A percentile compares a stretch with the other conserved stretches of the same genome.
These are phyloP conservation scores for Phyllosticta ampelicida DNA, from an alignment of 2,329 filamentous ascomycete species.

Conservation along the genomic window DNA sequence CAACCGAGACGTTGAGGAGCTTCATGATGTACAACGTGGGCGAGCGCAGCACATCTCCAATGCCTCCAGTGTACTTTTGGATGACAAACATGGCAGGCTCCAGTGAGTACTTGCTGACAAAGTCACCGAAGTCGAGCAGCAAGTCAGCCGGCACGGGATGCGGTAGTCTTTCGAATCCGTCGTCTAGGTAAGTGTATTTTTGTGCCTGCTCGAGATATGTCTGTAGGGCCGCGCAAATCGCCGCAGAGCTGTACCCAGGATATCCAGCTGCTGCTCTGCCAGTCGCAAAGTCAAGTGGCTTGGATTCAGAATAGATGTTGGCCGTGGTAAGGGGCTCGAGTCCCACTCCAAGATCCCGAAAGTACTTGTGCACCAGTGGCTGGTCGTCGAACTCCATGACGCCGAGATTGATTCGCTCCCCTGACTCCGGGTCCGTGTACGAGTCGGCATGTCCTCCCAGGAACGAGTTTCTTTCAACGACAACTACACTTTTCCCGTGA, in stretches of 20 bases:
- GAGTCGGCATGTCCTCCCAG: constrained; percentile 42
- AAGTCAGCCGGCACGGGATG: constrained; percentile 36
- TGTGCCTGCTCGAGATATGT: constrained; percentile 19
- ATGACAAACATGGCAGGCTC: constrained; percentile 32
- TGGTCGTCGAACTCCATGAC: constrained; percentile 33
- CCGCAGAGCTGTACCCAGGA: background rate
- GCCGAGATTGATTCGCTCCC: constrained; percentile 26
- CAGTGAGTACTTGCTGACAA: constrained; percentile 39
- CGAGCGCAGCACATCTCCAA: constrained; percentile 33
- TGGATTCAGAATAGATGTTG: background rate
- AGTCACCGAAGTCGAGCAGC: constrained; percentile 37
- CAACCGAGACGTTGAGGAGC: constrained; percentile 13
- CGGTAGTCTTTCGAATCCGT: constrained; percentile 34
- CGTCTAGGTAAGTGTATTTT: constrained; percentile 24
- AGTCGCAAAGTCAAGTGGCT: constrained; percentile 20
- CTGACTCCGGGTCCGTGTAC: constrained; percentile 30
- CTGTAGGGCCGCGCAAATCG: constrained; percentile 12
- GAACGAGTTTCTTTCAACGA: constrained; percentile 29
- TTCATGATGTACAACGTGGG: constrained; percentile 40
- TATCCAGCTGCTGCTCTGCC: constrained; percentile 13
- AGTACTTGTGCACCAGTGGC: constrained; percentile 33
- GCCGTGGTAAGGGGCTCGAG: constrained; percentile 15
- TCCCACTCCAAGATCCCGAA: constrained; percentile 34
- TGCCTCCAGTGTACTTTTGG: constrained; percentile 33
- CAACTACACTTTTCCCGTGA: constrained; percentile 24